phyloP scores from a whole-genome alignment of 2,329 filamentous ascomycete species.

The Thielaviopsis euricoi region DNA sequence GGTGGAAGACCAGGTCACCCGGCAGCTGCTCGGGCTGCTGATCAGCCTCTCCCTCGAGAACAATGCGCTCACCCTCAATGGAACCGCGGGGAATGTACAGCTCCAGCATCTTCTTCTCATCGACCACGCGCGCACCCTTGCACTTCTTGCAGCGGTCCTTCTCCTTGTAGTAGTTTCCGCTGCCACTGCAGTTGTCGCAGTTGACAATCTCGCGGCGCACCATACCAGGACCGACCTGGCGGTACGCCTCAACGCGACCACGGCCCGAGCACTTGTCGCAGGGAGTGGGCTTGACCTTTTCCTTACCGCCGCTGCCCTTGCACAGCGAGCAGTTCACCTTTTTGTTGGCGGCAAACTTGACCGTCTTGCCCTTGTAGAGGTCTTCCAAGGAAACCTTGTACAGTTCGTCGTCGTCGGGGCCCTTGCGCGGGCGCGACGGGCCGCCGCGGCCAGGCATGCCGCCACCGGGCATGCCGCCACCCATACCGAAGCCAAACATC shows the following conservation, averaged over 20 bases:
- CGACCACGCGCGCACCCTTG: conserved; percentile 76
- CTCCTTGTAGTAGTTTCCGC: conserved; percentile 78
- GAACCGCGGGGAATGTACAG: conserved; percentile 87
- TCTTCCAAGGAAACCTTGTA: conserved; percentile 89
- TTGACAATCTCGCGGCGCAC: conserved; percentile 64
- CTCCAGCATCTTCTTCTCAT: conserved; percentile 87
- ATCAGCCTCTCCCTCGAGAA: conserved; percentile 85
- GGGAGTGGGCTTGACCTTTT: conserved; percentile 68
- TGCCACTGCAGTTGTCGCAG: conserved; percentile 71
- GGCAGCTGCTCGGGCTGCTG: conserved; percentile 78
- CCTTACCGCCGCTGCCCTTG: conserved; percentile 79
- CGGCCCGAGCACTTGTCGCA: conserved; percentile 75
- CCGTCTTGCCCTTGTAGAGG: conserved; percentile 95
- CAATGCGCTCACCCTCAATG: conserved; percentile 74
- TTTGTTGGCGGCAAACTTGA: conserved; percentile 88
- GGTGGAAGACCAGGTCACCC: conserved; percentile 81
- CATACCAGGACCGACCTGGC: conserved; percentile 73
- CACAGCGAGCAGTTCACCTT: conserved; percentile 77
- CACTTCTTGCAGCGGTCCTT: conserved; percentile 99
- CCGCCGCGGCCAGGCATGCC: conserved; percentile 22
- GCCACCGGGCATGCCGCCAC: conserved; percentile 28
- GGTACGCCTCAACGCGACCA: conserved; percentile 60
- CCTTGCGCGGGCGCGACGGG: conserved; percentile 48
- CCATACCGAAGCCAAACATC: conserved; percentile 65
- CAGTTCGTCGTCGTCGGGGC: conserved; percentile 71